Evolutionary conservation across 345 rosid genomes (phyloP), one percentile per base, ranked within the genome.

Genomic region (Salix brachista): DNA sequence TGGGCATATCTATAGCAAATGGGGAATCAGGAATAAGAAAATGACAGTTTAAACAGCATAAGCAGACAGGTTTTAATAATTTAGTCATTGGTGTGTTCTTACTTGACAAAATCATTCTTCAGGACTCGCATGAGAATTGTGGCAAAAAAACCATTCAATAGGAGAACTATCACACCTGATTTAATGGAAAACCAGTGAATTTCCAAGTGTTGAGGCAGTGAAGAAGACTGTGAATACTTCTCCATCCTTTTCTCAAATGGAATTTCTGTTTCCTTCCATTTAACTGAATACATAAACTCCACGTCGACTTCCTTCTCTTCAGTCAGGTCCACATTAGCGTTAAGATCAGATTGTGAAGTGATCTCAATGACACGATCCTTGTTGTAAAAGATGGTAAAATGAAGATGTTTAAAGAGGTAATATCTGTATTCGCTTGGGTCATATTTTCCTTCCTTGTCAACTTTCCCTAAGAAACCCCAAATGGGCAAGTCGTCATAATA

Each of bases 131-230:
- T 77, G 60, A 81, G 84, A 73, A 81, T 81, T 25, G 84, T 81
- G 13, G 84, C 80, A 64, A 81, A 77, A 73, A 81, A 81, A 62
- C 84, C 84, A 64, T 80, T 81, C 25, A 81, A 74, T 2, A 81
- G 84, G 26, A 81, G 84, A 48, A 81, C 84, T 2, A 80, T 81
- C 46, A 81, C 80, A 30, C 84, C 77, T 8, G 84, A 81, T 39
- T 81, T 81, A 42, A 81, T 81, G 1, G 84, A 81, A 67, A 81
- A 81, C 84, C 84, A 81, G 64, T 81, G 84, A 23, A 77, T 81
- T 70, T 81, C 84, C 75, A 81, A 62, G 70, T 81, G 80, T 69
- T 77, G 78, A 18, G 84, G 80, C 75, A 77, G 67, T 11, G 80
- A 77, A 73, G 84, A 81, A 23, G 80, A 77, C 5, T 73, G 72